Base-by-base conservation (phyloP, 108 stramenopile genomes). In the Skeletonema grethae region DNA sequence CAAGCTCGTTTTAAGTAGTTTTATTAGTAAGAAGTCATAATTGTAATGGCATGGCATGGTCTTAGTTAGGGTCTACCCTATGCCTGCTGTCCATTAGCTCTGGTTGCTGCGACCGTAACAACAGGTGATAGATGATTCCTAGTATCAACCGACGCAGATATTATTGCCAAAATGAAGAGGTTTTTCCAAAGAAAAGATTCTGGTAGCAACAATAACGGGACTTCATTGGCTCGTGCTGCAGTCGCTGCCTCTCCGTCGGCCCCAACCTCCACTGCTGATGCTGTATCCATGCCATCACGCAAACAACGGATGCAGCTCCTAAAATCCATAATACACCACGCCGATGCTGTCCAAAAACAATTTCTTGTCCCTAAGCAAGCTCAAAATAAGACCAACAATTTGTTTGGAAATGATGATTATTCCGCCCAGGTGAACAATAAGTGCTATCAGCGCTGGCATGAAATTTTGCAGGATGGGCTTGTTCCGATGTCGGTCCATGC, bases 231-330 rank as follows among this genome's bases (percentile, higher is more conserved):
- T 8, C 50, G 20, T 20, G 25, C 9, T 8, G 50, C 22, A 2
- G 50, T 0, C 8, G 50, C 50, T 24, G 22, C 50, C 7, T 1
- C 46, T 18, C 18, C 46, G 2, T 18, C 46, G 18, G 46, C 69
- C 12, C 9, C 63, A 13, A 20, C 63, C 50, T 39, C 57, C 34
- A 13, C 18, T 28, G 25, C 63, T 11, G 18, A 59, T 5, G 50
- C 3, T 43, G 41, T 53, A 8, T 63, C 72, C 8, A 24, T 81
- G 5, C 72, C 80, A 18, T 70, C 73, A 15, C 66, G 80, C 20
- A 67, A 68, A 25, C 73, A 81, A 38, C 73, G 80, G 13, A 81
- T 81, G 80, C 67, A 55, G 11, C 73, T 81, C 32, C 57, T 81
- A 31, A 73, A 74, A 55, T 46, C 64, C 63, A 73, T 81, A 15